These are phyloP conservation scores for Gnomoniopsis smithogilvyi DNA, from an alignment of 2,329 filamentous ascomycete species.

Conservation along the genomic window DNA sequence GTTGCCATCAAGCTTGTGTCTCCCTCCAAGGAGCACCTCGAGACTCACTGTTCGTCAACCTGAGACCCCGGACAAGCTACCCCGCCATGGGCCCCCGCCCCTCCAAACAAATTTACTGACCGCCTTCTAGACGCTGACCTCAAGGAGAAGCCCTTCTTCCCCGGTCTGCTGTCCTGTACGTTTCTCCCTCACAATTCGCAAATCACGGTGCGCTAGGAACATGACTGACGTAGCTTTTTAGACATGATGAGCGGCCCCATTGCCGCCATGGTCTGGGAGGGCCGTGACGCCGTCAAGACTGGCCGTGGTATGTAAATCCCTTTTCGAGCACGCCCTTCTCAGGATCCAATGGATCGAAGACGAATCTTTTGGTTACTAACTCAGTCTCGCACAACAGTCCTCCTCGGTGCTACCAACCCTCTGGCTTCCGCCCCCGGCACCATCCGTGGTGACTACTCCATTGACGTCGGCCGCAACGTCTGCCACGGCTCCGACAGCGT, in stretches of 20 bases:
- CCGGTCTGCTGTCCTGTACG: conserved; percentile 86
- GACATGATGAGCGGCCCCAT: conserved; percentile 98
- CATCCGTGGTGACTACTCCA: conserved; percentile 92
- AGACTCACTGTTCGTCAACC: conserved; percentile 75
- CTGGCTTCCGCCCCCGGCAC: conserved; percentile 91
- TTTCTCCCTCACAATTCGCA: conserved; percentile 15
- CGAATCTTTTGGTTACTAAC: conserved; percentile 18
- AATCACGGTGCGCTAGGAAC: neutral
- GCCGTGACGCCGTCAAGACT: conserved; percentile 97
- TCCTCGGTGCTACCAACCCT: conserved; percentile 99
- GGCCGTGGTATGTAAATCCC: conserved; percentile 67
- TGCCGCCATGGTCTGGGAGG: conserved; percentile 99
- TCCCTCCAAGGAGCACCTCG: conserved; percentile 90
- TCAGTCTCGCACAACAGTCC: conserved; percentile 46
- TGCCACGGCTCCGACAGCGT: conserved; percentile 99
- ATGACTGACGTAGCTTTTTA: conserved; percentile 34
- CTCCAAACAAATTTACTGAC: conserved; percentile 26
- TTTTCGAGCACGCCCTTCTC: too few relatives aligned
- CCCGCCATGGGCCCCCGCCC: conserved; percentile 11
- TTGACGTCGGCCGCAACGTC: conserved; percentile 45
- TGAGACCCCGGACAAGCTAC: conserved; percentile 12
- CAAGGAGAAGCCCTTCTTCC: conserved; percentile 93
- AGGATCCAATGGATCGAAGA: neutral
- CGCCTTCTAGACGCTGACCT: conserved; percentile 70
- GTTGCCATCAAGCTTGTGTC: conserved; percentile 93